Evolutionary conservation across 805 yeast species (phyloP).

Genomic region (Saturnispora dispora): DNA sequence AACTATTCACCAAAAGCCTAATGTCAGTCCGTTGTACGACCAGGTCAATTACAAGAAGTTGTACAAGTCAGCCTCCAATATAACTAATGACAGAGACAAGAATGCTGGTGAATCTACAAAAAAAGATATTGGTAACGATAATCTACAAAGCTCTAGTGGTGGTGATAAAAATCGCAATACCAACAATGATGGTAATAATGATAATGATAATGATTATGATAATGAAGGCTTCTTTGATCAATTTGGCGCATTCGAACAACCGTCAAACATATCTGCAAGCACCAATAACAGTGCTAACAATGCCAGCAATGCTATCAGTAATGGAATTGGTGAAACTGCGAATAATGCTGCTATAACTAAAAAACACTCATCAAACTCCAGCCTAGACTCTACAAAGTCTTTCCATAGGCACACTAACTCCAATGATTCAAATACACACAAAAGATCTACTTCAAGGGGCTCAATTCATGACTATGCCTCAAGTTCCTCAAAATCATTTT

Average conservation of each 20-base stretch:
- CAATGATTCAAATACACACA: conserved; percentile 41
- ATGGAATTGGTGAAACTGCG: background rate
- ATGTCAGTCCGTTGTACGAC: conserved; percentile 13
- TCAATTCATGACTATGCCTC: conserved; percentile 21
- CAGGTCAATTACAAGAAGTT: conserved; percentile 12
- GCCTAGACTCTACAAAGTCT: background rate
- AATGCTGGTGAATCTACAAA: background rate
- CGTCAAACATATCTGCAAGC: background rate
- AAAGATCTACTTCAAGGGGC: conserved; percentile 22
- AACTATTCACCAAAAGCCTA: background rate
- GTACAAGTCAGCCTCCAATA: background rate
- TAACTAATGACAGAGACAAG: background rate
- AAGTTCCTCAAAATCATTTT: conserved; percentile 24
- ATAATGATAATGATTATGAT: conserved; percentile 1
- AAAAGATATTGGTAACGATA: background rate
- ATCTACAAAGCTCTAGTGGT: background rate
- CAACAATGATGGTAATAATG: no score
- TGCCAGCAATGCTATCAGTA: background rate
- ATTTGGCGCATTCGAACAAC: conserved; percentile 9
- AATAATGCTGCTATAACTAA: background rate
- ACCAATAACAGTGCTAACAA: background rate
- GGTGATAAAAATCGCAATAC: background rate
- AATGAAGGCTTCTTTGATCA: conserved; percentile 13
- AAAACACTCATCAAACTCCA: conserved; percentile 2
- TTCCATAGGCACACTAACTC: conserved; percentile 25